phyloP scores from a whole-genome alignment of 305 asterid genomes.

The Ajuga reptans region DNA sequence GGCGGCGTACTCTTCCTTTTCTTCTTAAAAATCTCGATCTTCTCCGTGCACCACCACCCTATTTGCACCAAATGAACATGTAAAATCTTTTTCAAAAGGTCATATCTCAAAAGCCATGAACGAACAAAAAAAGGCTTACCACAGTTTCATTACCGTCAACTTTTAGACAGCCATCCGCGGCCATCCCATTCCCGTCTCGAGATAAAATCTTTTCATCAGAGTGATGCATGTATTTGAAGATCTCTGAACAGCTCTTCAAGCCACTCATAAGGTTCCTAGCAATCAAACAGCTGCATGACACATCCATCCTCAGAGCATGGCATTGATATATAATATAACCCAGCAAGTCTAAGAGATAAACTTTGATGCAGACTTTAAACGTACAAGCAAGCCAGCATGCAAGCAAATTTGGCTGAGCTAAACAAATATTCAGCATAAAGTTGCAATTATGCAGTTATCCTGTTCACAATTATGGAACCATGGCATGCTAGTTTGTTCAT shows the following conservation, averaged over 20 bases:
- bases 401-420: conserved; percentile 15
- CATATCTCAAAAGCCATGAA: conserved; percentile 16
- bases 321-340: conserved; percentile 18
- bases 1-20: conserved; percentile 84
- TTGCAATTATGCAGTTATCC: neutral
- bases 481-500: conserved; percentile 1
- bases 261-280: conserved; percentile 89
- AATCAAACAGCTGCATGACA: conserved; percentile 78
- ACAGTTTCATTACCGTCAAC: conserved; percentile 57
- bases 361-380: conserved; percentile 2
- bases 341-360: conserved; percentile 5
- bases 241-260: conserved; percentile 78
- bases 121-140: conserved; percentile 35
- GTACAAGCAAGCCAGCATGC: neutral
- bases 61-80: conserved; percentile 24
- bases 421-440: neutral
- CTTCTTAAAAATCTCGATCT: conserved; percentile 80
- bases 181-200: conserved; percentile 40
- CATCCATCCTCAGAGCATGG: conserved; percentile 26
- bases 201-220: conserved; percentile 48
- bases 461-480: neutral
- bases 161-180: conserved; percentile 48
- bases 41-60: conserved; percentile 76
- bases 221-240: conserved; percentile 65
- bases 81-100: conserved; percentile 16